Conservation (phyloP, 2,329 filamentous ascomycete species). For the Cladosporium sp. region DNA sequence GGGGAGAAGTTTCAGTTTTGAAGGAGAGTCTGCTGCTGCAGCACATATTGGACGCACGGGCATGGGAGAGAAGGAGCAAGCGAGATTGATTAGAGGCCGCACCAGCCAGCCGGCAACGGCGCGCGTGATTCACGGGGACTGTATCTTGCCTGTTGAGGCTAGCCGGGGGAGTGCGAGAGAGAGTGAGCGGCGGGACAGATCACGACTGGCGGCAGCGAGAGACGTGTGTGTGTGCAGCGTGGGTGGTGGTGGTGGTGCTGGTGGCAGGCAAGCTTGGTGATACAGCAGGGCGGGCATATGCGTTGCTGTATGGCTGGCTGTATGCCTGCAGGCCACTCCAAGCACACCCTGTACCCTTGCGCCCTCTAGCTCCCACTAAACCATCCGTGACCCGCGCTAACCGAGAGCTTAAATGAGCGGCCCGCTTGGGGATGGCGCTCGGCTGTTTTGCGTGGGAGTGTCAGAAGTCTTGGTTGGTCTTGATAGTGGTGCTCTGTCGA, state of each 20-base stretch:
- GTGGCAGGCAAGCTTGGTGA: not conserved
- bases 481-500: not conserved
- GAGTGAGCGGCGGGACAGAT: not conserved
- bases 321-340: not conserved
- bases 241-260: not conserved
- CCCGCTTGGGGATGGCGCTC: not conserved
- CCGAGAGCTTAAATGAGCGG: not conserved
- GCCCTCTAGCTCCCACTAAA: not conserved
- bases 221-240: not conserved
- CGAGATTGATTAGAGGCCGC: slow-evolving; percentile 21
- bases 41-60: slow-evolving; percentile 13
- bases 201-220: not conserved
- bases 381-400: not conserved
- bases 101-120: slow-evolving; percentile 19
- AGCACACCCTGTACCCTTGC: not conserved
- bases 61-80: slow-evolving; percentile 18
- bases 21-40: slow-evolving; percentile 11
- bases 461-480: not conserved
- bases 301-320: not conserved
- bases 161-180: not conserved
- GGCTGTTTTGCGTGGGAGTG: not conserved
- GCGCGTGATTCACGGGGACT: slow-evolving; percentile 18
- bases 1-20: slow-evolving; percentile 21
- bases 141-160: not conserved
- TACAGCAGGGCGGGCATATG: not conserved